Evolutionary conservation across 768 basidiomycete species (phyloP).

Genomic region (Suillus plorans): DNA sequence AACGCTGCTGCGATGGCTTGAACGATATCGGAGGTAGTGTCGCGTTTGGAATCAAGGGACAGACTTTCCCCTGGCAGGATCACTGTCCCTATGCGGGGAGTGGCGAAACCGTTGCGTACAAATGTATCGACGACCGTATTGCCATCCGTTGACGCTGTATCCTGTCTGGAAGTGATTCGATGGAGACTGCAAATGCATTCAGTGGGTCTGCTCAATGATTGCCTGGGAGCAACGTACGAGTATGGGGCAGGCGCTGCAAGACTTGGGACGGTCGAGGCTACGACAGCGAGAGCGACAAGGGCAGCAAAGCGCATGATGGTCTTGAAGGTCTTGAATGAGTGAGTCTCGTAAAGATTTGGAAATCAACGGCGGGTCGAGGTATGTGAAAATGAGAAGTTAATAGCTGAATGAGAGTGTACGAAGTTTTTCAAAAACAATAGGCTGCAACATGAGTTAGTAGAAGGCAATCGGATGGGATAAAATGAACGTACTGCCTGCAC

Average conservation of each 20-base stretch:
- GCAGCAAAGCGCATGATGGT: not conserved
- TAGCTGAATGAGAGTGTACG: not conserved
- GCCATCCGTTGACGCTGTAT: not conserved
- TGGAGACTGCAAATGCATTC: not conserved
- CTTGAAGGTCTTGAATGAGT: not conserved
- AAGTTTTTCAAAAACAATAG: not conserved
- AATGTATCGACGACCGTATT: not conserved
- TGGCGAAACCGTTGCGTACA: not conserved
- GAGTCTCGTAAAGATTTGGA: not conserved
- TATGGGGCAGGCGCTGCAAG: not conserved
- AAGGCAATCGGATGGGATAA: not conserved
- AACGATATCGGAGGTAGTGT: not conserved
- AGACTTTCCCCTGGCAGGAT: not conserved
- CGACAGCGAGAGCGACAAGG: not conserved
- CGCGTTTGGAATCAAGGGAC: not conserved
- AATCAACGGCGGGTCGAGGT: not conserved
- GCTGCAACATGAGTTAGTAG: not conserved
- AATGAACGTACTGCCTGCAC: conserved; percentile 1
- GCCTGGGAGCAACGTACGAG: not conserved
- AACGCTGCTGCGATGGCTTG: not conserved
- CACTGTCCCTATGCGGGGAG: not conserved
- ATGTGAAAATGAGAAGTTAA: not conserved
- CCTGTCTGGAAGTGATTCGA: not conserved
- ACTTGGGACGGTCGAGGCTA: not conserved
- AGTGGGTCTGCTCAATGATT: not conserved